Percentiles rank a stretch among this genome's conserved stretches.
Evolutionary conservation across 2,329 filamentous ascomycete species (phyloP).

Genomic region (Monosporascus sp.): DNA sequence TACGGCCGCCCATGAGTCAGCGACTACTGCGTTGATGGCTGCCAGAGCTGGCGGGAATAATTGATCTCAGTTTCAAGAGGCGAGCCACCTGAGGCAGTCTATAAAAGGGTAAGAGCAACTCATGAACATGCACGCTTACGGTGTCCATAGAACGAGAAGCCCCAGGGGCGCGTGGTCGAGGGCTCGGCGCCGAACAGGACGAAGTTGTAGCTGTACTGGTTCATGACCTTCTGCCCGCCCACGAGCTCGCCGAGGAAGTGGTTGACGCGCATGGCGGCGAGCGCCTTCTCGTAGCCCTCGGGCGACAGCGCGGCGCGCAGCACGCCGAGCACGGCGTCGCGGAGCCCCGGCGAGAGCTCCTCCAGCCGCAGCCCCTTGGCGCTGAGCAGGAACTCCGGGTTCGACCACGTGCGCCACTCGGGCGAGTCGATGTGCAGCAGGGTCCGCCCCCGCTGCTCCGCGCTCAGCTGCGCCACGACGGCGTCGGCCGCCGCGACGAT

Average conservation of each 20-base stretch:
- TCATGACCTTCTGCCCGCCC: conserved; percentile 57
- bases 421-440: conserved; percentile 61
- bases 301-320: conserved; percentile 56
- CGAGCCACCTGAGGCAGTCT: too few species aligned
- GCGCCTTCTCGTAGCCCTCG: conserved; percentile 66
- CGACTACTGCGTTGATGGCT: too few species aligned
- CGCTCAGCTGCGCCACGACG: conserved; percentile 41
- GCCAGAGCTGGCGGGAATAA: too few species aligned
- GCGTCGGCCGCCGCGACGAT: conserved; percentile 49
- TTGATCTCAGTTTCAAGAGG: too few species aligned
- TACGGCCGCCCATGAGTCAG: too few species aligned
- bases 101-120: too few species aligned
- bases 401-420: conserved; percentile 66
- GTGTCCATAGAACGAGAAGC: conserved; percentile 72
- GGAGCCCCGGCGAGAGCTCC: conserved; percentile 40
- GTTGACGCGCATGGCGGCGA: conserved; percentile 68
- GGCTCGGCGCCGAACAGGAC: conserved; percentile 59
- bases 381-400: conserved; percentile 67
- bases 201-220: conserved; percentile 73
- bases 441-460: conserved; percentile 42
- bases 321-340: conserved; percentile 48
- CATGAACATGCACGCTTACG: conserved; percentile 22
- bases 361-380: conserved; percentile 68
- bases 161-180: conserved; percentile 56
- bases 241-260: conserved; percentile 69